These are phyloP conservation scores for Exobasidium rhododendri DNA, from an alignment of 1,284 basidiomycete species.

Conservation along the genomic window DNA sequence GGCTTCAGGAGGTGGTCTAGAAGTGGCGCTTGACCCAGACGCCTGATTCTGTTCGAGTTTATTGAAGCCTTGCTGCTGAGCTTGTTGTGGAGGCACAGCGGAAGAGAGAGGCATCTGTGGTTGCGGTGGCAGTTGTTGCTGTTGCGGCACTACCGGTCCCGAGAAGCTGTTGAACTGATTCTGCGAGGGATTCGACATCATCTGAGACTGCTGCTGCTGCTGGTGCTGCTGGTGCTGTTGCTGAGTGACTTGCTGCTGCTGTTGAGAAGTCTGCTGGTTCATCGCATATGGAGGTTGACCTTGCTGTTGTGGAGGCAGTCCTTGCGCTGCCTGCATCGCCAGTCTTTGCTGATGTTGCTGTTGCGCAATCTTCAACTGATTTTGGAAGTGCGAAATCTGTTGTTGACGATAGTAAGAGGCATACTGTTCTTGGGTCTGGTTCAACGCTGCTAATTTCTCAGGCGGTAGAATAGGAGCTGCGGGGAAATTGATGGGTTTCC, in stretches of 20 bases:
- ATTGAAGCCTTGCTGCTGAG: constrained; percentile 2
- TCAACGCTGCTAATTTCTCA: constrained; percentile 11
- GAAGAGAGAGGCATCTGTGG: not conserved
- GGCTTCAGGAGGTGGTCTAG: not conserved
- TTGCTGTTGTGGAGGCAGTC: not conserved
- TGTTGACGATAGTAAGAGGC: constrained; percentile 3
- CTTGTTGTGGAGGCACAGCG: not conserved
- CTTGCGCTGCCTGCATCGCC: not conserved
- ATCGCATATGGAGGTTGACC: not conserved
- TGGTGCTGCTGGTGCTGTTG: constrained; percentile 10
- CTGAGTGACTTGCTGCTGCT: constrained; percentile 2
- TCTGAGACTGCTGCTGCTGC: not conserved
- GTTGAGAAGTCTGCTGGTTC: not conserved
- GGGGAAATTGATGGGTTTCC: not conserved
- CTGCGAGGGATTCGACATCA: constrained; percentile 3
- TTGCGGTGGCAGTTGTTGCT: not conserved
- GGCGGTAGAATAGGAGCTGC: constrained; percentile 11
- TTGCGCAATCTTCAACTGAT: constrained; percentile 19
- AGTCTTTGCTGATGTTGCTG: constrained; percentile 24
- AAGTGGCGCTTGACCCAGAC: not conserved
- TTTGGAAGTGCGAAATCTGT: constrained; percentile 9
- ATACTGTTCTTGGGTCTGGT: constrained; percentile 14
- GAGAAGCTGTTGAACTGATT: not conserved
- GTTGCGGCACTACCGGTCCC: not conserved
- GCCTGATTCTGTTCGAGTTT: not conserved